A percentile compares a stretch with the other conserved stretches of the same genome.
These are phyloP conservation scores for Pilatotrama ljubarskyi DNA, from an alignment of 768 basidiomycete genomes.

Conservation along the genomic window DNA sequence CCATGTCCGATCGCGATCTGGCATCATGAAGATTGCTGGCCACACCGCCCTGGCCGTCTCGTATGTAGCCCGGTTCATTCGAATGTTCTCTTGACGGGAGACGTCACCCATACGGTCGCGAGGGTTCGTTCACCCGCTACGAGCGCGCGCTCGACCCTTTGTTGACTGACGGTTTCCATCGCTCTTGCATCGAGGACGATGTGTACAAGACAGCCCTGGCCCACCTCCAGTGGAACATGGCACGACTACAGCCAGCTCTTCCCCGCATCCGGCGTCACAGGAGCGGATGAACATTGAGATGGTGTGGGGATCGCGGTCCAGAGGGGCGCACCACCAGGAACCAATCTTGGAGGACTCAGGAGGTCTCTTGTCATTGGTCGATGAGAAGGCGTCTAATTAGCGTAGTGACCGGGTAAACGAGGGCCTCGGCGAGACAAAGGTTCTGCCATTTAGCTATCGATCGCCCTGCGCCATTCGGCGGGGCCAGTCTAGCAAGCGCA, in stretches of 20 bases:
- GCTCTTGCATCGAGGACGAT: not conserved
- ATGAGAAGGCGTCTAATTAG: not conserved
- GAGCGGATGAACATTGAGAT: not conserved
- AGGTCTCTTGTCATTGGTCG: not conserved
- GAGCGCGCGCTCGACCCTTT: not conserved
- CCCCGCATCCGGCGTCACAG: not conserved
- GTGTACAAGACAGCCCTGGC: not conserved
- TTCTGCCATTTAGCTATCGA: not conserved
- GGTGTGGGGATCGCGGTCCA: not conserved
- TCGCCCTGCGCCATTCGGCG: not conserved
- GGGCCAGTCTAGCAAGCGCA: no score
- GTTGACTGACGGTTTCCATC: not conserved
- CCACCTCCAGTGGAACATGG: not conserved
- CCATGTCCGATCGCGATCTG: constrained; percentile 1
- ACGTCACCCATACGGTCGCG: not conserved
- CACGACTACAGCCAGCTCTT: not conserved
- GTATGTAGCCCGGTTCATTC: not conserved
- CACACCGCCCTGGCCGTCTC: not conserved
- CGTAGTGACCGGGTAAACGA: not conserved
- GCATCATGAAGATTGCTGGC: not conserved
- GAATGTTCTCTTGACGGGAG: not conserved
- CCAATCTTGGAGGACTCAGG: not conserved
- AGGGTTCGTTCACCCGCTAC: not conserved
- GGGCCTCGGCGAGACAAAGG: not conserved
- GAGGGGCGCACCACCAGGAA: not conserved